Evolutionary conservation across 441 rosid species (phyloP).

Genomic region (Cnidoscolus chayamansa): DNA sequence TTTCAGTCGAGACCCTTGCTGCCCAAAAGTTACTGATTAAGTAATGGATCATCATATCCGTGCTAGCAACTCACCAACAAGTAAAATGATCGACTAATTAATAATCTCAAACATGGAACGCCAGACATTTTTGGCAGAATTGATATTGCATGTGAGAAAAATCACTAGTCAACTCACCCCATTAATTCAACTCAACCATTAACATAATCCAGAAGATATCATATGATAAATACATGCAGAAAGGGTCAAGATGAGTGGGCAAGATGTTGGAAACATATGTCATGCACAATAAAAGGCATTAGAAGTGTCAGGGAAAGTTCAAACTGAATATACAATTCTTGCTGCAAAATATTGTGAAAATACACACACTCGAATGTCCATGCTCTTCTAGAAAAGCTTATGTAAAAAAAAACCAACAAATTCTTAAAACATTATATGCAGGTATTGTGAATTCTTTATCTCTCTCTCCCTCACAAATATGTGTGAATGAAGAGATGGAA

Average conservation of each 20-base stretch:
- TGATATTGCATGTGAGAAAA: not conserved
- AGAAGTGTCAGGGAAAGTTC: not conserved
- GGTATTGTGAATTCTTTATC: not conserved
- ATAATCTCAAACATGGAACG: not conserved
- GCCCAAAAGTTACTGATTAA: slow-evolving; percentile 23
- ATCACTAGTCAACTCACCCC: not conserved
- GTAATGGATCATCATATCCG: no score
- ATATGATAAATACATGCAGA: not conserved
- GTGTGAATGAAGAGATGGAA: not conserved
- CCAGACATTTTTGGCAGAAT: slow-evolving; percentile 3
- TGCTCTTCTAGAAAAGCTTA: not conserved
- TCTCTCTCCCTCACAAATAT: not conserved
- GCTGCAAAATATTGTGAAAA: not conserved
- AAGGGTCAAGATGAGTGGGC: not conserved
- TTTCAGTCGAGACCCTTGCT: slow-evolving; percentile 81
- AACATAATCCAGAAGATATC: not conserved
- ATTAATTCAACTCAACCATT: not conserved
- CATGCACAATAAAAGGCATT: not conserved
- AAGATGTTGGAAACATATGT: not conserved
- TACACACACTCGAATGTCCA: not conserved
- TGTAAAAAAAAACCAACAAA: not conserved
- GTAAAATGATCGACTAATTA: slow-evolving; percentile 8
- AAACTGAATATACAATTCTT: not conserved
- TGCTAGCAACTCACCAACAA: slow-evolving; percentile 4
- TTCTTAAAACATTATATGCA: not conserved